phyloP scores from a whole-genome alignment of 1,284 basidiomycete genomes.

The Pseudozyma tsukubaensis region DNA sequence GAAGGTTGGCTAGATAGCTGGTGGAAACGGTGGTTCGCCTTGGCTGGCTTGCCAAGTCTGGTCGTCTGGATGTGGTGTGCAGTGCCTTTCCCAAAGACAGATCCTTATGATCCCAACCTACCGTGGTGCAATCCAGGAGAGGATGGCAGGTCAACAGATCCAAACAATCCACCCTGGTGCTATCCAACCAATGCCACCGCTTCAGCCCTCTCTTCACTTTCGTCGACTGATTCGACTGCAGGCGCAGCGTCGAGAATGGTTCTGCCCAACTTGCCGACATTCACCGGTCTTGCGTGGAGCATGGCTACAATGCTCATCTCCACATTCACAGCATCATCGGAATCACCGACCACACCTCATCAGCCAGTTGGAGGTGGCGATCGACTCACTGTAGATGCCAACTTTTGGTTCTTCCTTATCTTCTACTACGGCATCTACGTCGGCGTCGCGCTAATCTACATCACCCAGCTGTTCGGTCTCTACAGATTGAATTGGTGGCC shows the following conservation, averaged over 20 bases:
- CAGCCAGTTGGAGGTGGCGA: constrained; percentile 27
- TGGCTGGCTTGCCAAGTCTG: constrained; percentile 71
- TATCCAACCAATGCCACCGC: constrained; percentile 31
- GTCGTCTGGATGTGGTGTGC: constrained; percentile 74
- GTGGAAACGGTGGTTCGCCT: constrained; percentile 72
- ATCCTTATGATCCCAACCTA: constrained; percentile 68
- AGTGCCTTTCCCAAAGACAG: constrained; percentile 72
- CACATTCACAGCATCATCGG: constrained; percentile 3
- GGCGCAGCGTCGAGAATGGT: not conserved
- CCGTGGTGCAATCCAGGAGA: constrained; percentile 57
- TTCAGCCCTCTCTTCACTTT: not conserved
- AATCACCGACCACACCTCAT: not conserved
- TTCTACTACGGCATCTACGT: constrained; percentile 68
- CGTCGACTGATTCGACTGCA: not conserved
- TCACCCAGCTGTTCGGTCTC: constrained; percentile 74
- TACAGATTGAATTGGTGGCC: constrained; percentile 72
- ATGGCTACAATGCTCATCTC: constrained; percentile 19
- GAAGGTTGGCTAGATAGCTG: constrained; percentile 71
- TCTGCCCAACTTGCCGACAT: constrained; percentile 13
- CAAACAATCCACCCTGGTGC: constrained; percentile 50
- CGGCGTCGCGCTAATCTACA: constrained; percentile 71
- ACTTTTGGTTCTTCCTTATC: constrained; percentile 67
- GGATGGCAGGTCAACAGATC: constrained; percentile 35
- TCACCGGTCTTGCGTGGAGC: constrained; percentile 23
- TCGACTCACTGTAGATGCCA: constrained; percentile 54